A percentile compares a stretch with the other conserved stretches of the same genome.
phyloP scores from a whole-genome alignment of 148 eudicot genomes.

The Polygonum aviculare region DNA sequence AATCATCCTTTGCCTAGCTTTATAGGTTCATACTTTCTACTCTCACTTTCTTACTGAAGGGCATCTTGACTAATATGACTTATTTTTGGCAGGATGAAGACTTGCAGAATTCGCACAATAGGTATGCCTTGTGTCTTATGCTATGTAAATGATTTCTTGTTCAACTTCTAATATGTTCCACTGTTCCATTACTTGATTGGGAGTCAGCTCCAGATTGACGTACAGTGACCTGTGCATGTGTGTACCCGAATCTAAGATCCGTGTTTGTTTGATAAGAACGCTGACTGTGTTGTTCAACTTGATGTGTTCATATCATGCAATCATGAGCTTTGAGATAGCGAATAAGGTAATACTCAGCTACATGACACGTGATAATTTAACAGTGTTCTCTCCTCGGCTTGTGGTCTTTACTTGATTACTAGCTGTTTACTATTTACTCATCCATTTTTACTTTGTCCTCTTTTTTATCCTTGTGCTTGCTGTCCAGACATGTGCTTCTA shows the following conservation, averaged over 20 bases:
- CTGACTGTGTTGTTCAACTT: constrained; percentile 72
- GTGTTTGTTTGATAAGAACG: constrained; percentile 72
- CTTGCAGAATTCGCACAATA: constrained; percentile 29
- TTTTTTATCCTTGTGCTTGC: constrained; percentile 22
- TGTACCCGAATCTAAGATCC: constrained; percentile 91
- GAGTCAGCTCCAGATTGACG: constrained; percentile 59
- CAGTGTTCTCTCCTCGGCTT: not conserved
- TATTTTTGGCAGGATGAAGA: constrained; percentile 60
- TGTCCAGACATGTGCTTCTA: constrained; percentile 21
- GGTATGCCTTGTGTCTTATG: constrained; percentile 28
- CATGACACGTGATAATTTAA: not conserved
- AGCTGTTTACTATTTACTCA: constrained; percentile 2
- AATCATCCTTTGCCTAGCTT: not conserved
- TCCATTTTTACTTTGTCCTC: constrained; percentile 7
- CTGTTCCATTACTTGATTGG: constrained; percentile 19
- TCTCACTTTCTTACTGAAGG: constrained; percentile 10
- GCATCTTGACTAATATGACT: constrained; percentile 22
- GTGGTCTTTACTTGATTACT: not conserved
- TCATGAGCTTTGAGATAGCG: constrained; percentile 72
- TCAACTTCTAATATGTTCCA: constrained; percentile 20
- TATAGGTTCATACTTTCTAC: not conserved
- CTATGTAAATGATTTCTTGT: constrained; percentile 5
- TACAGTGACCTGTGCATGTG: constrained; percentile 89
- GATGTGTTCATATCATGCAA: constrained; percentile 80
- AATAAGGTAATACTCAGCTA: constrained; percentile 39